phyloP scores from a whole-genome alignment of 1,284 basidiomycete species.

The Leucoagaricus sp. region DNA sequence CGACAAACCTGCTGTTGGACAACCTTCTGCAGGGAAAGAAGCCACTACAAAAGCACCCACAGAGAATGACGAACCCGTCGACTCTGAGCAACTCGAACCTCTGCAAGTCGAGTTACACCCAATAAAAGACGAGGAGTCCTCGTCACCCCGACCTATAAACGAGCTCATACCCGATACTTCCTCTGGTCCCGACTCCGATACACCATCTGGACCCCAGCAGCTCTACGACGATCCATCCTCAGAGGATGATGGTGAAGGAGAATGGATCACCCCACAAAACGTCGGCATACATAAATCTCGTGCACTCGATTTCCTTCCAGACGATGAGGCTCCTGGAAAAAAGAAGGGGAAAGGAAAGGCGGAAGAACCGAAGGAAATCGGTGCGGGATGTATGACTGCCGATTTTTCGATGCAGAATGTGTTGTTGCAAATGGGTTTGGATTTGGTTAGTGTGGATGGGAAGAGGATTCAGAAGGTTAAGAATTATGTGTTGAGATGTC shows the following conservation, averaged over 20 bases:
- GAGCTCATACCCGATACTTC: conserved; percentile 5
- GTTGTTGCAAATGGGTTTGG: conserved; percentile 91
- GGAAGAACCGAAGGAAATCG: conserved; percentile 45
- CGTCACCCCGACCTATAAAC: conserved; percentile 7
- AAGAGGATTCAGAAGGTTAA: conserved; percentile 90
- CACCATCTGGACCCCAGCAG: conserved; percentile 24
- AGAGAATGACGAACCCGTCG: conserved; percentile 10
- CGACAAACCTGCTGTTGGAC: background rate
- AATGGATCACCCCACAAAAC: conserved; percentile 97
- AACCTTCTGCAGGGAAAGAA: background rate
- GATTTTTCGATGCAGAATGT: conserved; percentile 99
- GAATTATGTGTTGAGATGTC: conserved; percentile 96
- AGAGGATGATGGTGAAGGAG: conserved; percentile 84
- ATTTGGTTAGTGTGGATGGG: conserved; percentile 90
- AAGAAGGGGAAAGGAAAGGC: conserved; percentile 43
- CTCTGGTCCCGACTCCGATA: background rate
- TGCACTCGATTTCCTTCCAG: conserved; percentile 79
- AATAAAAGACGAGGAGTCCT: conserved; percentile 29
- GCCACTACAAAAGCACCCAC: background rate
- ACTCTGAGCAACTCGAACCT: conserved; percentile 38
- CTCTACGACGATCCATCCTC: conserved; percentile 77
- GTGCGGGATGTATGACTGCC: conserved; percentile 92
- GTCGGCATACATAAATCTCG: conserved; percentile 87
- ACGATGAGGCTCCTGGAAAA: conserved; percentile 30
- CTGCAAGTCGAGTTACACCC: conserved; percentile 50